Percentiles rank a stretch among this genome's conserved stretches.
Evolutionary conservation across 768 basidiomycete species (phyloP).

Genomic region (Psilocybe subaeruginosa): DNA sequence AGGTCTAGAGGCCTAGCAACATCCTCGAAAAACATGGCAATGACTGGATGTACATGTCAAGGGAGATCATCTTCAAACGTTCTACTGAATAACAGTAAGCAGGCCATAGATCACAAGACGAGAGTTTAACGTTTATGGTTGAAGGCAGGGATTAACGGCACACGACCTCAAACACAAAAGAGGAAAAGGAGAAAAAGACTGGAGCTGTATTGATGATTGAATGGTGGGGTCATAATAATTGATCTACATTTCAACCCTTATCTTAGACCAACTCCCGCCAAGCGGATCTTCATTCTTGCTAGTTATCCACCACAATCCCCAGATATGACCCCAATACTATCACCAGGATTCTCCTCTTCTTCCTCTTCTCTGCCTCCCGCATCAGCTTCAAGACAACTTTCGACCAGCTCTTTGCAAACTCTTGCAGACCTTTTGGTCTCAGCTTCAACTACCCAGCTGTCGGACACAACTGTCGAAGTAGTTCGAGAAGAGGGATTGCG

Average conservation of each 20-base stretch:
- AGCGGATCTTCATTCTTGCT: slow-evolving; percentile 6
- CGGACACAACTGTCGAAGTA: slow-evolving; percentile 40
- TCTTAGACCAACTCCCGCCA: slow-evolving; percentile 12
- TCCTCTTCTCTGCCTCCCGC: slow-evolving; percentile 18
- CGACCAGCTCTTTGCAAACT: slow-evolving; percentile 36
- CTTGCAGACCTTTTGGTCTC: slow-evolving; percentile 31
- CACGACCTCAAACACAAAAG: slow-evolving; percentile 10
- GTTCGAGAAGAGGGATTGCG: slow-evolving; percentile 61
- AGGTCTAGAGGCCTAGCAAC: no score
- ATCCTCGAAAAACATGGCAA: no score
- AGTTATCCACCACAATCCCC: slow-evolving; percentile 10
- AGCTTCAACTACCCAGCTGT: slow-evolving; percentile 34
- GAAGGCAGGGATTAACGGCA: slow-evolving; percentile 7
- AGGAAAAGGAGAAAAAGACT: background rate
- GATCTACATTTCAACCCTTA: slow-evolving; percentile 4
- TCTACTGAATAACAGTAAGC: no score
- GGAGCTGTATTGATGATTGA: background rate
- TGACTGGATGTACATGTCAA: no score
- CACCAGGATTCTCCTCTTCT: slow-evolving; percentile 19
- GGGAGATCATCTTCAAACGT: background rate
- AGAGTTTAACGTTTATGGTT: no score
- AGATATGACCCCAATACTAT: slow-evolving; percentile 23
- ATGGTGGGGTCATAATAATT: background rate
- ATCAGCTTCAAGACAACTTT: slow-evolving; percentile 29
- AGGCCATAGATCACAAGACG: no score